Conservation (phyloP, 805 yeast species). For the Starmerella stigmatis region DNA sequence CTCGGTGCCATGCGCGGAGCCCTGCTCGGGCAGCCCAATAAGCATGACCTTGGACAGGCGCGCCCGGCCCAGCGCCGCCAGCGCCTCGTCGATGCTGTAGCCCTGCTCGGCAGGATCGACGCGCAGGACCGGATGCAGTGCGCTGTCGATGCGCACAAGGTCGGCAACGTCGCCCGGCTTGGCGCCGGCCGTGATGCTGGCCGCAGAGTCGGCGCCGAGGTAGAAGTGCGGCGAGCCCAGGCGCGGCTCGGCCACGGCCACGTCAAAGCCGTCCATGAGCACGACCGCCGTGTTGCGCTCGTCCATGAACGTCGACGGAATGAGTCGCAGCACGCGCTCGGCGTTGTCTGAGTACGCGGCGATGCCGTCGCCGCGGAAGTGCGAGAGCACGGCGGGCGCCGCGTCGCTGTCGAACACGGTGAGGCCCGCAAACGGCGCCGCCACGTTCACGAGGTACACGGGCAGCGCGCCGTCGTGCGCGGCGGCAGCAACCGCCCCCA, state of each 20-base stretch:
- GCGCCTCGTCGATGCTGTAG: no score
- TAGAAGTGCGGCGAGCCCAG: constrained; percentile 20
- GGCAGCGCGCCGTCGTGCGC: constrained; percentile 18
- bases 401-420: constrained; percentile 11
- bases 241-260: constrained; percentile 9
- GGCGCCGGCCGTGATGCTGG: neutral
- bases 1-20: no score
- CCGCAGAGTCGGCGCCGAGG: constrained; percentile 7
- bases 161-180: neutral
- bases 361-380: constrained; percentile 21
- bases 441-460: constrained; percentile 20
- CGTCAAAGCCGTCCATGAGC: constrained; percentile 19
- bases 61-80: no score
- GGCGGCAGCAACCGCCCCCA: constrained; percentile 8
- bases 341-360: constrained; percentile 6
- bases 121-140: constrained; percentile 8
- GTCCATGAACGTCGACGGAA: constrained; percentile 22
- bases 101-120: constrained; percentile 4
- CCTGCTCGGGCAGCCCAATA: constrained; percentile 19
- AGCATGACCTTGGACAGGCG: constrained; percentile 20
- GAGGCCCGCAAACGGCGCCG: constrained; percentile 8
- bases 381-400: constrained; percentile 18
- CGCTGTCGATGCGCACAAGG: constrained; percentile 1
- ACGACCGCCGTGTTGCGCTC: constrained; percentile 18
- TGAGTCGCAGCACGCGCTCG: constrained; percentile 12